These are phyloP conservation scores for Plenodomus lindquistii DNA, from an alignment of 2,329 filamentous ascomycete species.

Conservation along the genomic window DNA sequence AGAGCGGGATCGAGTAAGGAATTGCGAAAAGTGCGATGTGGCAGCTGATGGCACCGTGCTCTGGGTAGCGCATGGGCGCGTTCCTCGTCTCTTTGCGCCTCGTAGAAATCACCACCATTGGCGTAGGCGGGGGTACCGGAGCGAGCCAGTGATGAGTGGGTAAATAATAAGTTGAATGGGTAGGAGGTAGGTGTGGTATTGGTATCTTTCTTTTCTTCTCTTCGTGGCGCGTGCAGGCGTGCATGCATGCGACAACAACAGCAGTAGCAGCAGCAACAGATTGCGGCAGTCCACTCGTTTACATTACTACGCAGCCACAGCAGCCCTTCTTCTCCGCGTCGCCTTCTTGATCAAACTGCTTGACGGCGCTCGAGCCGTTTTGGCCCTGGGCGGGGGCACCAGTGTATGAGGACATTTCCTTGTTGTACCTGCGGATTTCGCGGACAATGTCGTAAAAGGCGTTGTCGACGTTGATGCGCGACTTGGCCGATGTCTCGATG, in stretches of 20 bases:
- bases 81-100: slow-evolving; percentile 18
- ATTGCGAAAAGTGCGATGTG: slow-evolving; percentile 21
- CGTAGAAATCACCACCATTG: slow-evolving; percentile 17
- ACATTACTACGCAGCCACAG: slow-evolving; percentile 90
- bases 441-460: slow-evolving; percentile 98
- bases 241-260: slow-evolving; percentile 13
- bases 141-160: slow-evolving; percentile 15
- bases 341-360: slow-evolving; percentile 80
- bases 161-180: slow-evolving; percentile 2
- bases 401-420: slow-evolving; percentile 90
- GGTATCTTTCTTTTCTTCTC: slow-evolving; percentile 26
- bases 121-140: slow-evolving; percentile 30
- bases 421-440: slow-evolving; percentile 97
- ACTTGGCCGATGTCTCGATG: slow-evolving; percentile 98
- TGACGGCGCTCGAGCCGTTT: slow-evolving; percentile 56
- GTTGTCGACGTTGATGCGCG: slow-evolving; percentile 96
- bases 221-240: not conserved
- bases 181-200: not conserved
- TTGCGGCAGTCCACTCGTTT: slow-evolving; percentile 37
- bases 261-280: slow-evolving; percentile 9
- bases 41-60: slow-evolving; percentile 41
- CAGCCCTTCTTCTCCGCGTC: slow-evolving; percentile 71
- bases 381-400: slow-evolving; percentile 63
- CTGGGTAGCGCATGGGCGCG: slow-evolving; percentile 40
- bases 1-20: slow-evolving; percentile 12